Conservation (phyloP, 2,329 filamentous ascomycete species). For the Trichophaea hybrida region DNA sequence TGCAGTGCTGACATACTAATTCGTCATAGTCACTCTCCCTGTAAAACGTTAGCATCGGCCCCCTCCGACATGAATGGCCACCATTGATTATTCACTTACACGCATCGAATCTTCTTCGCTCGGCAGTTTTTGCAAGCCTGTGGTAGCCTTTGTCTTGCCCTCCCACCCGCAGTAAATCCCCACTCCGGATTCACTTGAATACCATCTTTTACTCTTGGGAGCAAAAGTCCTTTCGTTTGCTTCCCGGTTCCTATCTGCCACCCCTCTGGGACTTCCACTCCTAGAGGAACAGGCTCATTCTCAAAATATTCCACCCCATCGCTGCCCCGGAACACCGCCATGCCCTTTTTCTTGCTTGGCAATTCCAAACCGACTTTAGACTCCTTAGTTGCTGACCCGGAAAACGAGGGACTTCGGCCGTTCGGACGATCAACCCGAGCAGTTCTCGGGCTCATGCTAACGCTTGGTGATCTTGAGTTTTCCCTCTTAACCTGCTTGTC, state of each 20-base stretch:
- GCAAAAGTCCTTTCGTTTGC: conserved; percentile 18
- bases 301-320: conserved; percentile 19
- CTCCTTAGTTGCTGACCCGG: neutral
- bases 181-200: conserved; percentile 27
- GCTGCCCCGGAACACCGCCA: conserved; percentile 12
- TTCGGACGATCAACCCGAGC: conserved; percentile 7
- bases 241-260: conserved; percentile 22
- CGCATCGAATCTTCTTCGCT: conserved; percentile 27
- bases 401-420: conserved; percentile 4
- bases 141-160: conserved; percentile 26
- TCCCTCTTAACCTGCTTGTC: conserved; percentile 20
- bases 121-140: conserved; percentile 27
- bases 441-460: conserved; percentile 9
- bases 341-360: conserved; percentile 20
- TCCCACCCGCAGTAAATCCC: conserved; percentile 27
- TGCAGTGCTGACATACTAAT: conserved; percentile 19
- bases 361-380: conserved; percentile 6
- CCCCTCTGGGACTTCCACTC: conserved; percentile 13
- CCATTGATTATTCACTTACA: conserved; percentile 16
- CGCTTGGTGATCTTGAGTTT: conserved; percentile 13
- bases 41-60: conserved; percentile 1
- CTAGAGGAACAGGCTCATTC: conserved; percentile 17
- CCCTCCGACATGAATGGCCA: neutral
- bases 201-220: conserved; percentile 24
- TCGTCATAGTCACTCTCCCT: conserved; percentile 22